Base-by-base conservation (phyloP, 1,284 basidiomycete species). In the Apiotrichum sp. region DNA sequence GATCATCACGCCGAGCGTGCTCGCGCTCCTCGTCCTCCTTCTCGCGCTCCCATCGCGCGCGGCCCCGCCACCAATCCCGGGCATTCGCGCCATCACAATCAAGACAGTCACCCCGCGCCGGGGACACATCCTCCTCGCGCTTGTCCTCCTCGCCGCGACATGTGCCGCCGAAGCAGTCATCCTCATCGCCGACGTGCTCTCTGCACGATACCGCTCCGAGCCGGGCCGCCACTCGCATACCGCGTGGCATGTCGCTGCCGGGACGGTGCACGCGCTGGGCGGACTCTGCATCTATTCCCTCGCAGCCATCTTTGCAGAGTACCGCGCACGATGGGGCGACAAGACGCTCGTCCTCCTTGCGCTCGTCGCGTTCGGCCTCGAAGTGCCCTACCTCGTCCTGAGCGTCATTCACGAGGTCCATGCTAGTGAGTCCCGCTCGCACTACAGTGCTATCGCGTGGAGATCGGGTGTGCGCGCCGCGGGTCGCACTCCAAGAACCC, bases 21-120 rank as follows among this genome's bases (percentile, higher is more conserved):
- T 71, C 56, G 14, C 62, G 33, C 53, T 74, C 33, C 72, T 71
- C 2, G 57, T 69, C 36, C 53, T 69, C 13, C 50, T 60, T 35
- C 62, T 73, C 40, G 50, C 49, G 14, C 32, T 52, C 4, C 55
- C 56, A 6, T 16, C 14, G 2, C 1, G 4, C 22, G 65, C 39
- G 42, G 50, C 16, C 50, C 66, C 34, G 48, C 56, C 31, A 39
- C 55, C 5, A 22, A 57, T 31, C 38, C 67, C 16, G 29, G 69
- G 71, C 32, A 65, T 73, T 38, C 52, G 66, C 47, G 70, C 72
- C 16, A 67, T 73, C 58, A 71, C 67, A 1, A 55, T 73, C 53
- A 65, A 68, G 43, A 63, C 52, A 11, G 64, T 72, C 38, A 68
- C 66, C n/a, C 71, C 71, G 34, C 64, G 73, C 6, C 65, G 70